Percentiles rank a stretch among this genome's conserved stretches.
Evolutionary conservation across 2,329 filamentous ascomycete genomes (phyloP).

Genomic region (Cercospora zeina): DNA sequence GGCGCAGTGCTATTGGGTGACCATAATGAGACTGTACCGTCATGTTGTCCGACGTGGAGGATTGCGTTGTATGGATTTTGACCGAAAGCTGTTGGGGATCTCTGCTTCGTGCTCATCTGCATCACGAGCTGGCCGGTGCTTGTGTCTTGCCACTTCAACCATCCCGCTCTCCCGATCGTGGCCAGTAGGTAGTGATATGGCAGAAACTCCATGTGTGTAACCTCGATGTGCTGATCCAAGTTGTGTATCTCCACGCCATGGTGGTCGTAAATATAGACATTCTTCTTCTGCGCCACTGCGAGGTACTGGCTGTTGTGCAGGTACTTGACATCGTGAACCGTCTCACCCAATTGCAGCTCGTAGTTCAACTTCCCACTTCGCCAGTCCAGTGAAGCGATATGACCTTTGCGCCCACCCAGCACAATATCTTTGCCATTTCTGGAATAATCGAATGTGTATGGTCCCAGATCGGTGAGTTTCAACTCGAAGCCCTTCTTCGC

Average conservation of each 20-base stretch:
- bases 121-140: constrained; percentile 87
- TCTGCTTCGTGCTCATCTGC: constrained; percentile 81
- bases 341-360: constrained; percentile 88
- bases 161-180: constrained; percentile 78
- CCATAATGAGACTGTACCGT: constrained; percentile 92
- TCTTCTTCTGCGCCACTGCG: constrained; percentile 93
- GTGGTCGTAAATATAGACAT: constrained; percentile 93
- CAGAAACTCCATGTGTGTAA: constrained; percentile 90
- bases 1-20: constrained; percentile 86
- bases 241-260: constrained; percentile 91
- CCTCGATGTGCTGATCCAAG: constrained; percentile 84
- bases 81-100: constrained; percentile 76
- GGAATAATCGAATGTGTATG: constrained; percentile 86
- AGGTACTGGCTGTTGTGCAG: constrained; percentile 94
- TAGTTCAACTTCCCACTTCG: constrained; percentile 85
- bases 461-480: constrained; percentile 77
- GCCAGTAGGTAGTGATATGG: constrained; percentile 94
- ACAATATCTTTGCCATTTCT: constrained; percentile 84
- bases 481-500: constrained; percentile 93
- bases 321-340: constrained; percentile 84
- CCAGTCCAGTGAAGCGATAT: constrained; percentile 97
- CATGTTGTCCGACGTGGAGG: constrained; percentile 89
- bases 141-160: constrained; percentile 91
- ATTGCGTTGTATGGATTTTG: constrained; percentile 94
- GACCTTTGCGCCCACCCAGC: constrained; percentile 84